These are phyloP conservation scores for Podospora sp. DNA, from an alignment of 495 filamentous ascomycete species.

Conservation along the genomic window DNA sequence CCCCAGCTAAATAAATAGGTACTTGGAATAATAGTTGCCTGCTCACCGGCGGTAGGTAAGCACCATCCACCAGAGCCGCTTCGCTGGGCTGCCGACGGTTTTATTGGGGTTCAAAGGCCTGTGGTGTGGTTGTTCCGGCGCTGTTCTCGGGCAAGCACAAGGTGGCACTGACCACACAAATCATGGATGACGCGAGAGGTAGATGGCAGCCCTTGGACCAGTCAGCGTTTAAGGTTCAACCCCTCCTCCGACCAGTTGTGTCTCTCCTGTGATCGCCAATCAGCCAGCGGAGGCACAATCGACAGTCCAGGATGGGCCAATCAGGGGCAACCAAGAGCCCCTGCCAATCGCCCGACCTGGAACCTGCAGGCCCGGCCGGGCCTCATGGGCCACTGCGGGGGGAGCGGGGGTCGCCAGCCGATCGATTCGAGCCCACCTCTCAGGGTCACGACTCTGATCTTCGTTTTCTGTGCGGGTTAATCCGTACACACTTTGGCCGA, in stretches of 20 bases:
- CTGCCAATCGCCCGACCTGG: constrained; percentile 10
- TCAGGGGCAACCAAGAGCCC: not conserved
- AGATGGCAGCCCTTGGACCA: constrained; percentile 14
- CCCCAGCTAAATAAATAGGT: too few species aligned
- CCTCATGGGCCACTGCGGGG: not conserved
- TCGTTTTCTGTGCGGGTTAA: constrained; percentile 13
- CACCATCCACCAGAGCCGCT: not conserved
- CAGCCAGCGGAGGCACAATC: constrained; percentile 7
- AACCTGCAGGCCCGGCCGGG: constrained; percentile 6
- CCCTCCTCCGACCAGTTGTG: constrained; percentile 12
- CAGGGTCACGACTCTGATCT: constrained; percentile 13
- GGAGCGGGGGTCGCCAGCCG: constrained; percentile 6
- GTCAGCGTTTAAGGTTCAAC: constrained; percentile 1
- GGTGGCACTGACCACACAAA: constrained; percentile 5
- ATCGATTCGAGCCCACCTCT: constrained; percentile 13
- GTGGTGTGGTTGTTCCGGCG: not conserved
- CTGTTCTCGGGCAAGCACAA: not conserved
- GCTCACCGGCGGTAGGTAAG: not conserved
- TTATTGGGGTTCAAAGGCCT: not conserved
- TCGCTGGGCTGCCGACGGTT: not conserved
- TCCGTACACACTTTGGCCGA: constrained; percentile 12
- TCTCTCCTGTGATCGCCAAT: constrained; percentile 15
- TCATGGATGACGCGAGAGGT: constrained; percentile 19
- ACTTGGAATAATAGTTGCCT: not conserved
- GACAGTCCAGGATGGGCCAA: not conserved